Evolutionary conservation across 78 protist genomes (phyloP), one percentile per base, ranked within the genome.

Genomic region (Tieghemostelium lacteum): DNA sequence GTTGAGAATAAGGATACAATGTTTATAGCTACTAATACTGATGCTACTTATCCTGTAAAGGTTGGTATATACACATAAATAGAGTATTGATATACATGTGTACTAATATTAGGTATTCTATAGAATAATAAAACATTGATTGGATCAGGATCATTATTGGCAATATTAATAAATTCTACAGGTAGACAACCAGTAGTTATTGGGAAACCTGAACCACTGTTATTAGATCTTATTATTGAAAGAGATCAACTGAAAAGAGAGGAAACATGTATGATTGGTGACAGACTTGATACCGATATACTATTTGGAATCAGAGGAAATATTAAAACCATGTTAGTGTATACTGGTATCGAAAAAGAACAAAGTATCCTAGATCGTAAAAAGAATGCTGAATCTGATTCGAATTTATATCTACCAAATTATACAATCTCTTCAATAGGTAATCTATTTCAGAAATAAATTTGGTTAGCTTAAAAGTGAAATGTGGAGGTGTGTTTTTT

Each of bases 21-120:
- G 12, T 86, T 86, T 50, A 72, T 86, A 29, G 92, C 92, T 24
- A 86, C 87, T 0, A 86, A 86, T 55, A 61, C 86, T 1, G 92
- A 86, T 60, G 42, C 17, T 19, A 28, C 64, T 1, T 86, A 63
- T 49, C 92, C 92, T 20, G 85, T 73, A 1, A 34, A 64, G 8
- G 20, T 33, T 37, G 85, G 83, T 33, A 45, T 14, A 45, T 45
- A 14, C 10, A 45, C 10, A 45, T n/a, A n/a, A n/a, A n/a, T n/a
- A n/a, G n/a, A n/a, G n/a, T n/a, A n/a, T n/a, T n/a, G n/a, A n/a
- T n/a, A n/a, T n/a, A n/a, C n/a, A n/a, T n/a, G n/a, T n/a, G n/a
- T n/a, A n/a, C n/a, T n/a, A n/a, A n/a, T n/a, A n/a, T n/a, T n/a
- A n/a, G n/a, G n/a, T n/a, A n/a, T n/a, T n/a, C n/a, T n/a, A n/a